phyloP scores from a whole-genome alignment of 179 eudicot genomes.

The Heliamphora pulchella region DNA sequence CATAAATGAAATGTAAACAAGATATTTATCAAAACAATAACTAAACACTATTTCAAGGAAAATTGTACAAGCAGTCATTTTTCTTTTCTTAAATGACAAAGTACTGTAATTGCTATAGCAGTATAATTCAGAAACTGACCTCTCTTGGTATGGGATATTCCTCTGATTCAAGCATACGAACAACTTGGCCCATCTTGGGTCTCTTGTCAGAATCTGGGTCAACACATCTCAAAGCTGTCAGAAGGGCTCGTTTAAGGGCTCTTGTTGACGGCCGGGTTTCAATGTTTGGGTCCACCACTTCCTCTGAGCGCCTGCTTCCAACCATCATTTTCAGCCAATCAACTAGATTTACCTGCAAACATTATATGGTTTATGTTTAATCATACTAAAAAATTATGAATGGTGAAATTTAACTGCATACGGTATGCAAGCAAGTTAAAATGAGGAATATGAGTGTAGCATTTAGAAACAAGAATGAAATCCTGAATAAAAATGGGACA shows the following conservation, averaged over 20 bases:
- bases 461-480: background rate
- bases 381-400: background rate
- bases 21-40: background rate
- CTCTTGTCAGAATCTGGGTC: conserved; percentile 95
- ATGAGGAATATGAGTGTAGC: background rate
- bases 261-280: conserved; percentile 76
- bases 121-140: conserved; percentile 35
- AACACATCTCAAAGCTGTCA: conserved; percentile 88
- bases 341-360: conserved; percentile 77
- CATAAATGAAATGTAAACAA: background rate
- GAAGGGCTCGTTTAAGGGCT: conserved; percentile 80
- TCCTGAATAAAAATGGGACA: background rate
- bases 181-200: conserved; percentile 96
- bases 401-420: background rate
- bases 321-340: conserved; percentile 99
- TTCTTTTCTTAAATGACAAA: background rate
- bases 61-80: background rate
- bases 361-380: background rate
- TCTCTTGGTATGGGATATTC: conserved; percentile 88
- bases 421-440: background rate
- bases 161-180: conserved; percentile 91
- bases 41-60: background rate
- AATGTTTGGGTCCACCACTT: conserved; percentile 79
- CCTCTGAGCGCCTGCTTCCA: conserved; percentile 86
- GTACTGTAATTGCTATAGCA: background rate